These are phyloP conservation scores for Crucihimalaya himalaica DNA, from an alignment of 345 rosid species.

Conservation along the genomic window DNA sequence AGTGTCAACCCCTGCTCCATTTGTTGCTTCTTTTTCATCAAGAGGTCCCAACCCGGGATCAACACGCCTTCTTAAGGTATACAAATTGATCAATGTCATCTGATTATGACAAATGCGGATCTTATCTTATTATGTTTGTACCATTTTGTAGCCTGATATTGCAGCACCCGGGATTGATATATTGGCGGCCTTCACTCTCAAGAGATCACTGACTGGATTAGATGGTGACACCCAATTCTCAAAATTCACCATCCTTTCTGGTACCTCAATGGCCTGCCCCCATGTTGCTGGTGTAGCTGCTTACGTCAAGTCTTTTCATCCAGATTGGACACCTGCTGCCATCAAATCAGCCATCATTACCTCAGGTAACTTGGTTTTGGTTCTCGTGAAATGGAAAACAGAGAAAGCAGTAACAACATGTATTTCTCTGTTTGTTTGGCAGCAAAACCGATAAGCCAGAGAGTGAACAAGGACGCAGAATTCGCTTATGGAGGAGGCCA, in stretches of 20 bases:
- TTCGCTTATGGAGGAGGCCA: conserved; percentile 89
- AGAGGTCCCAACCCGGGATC: conserved; percentile 90
- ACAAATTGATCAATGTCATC: neutral
- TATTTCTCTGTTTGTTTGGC: conserved; percentile 2
- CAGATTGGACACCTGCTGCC: conserved; percentile 74
- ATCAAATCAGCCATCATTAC: conserved; percentile 91
- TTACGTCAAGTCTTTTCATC: conserved; percentile 89
- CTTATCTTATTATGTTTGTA: neutral
- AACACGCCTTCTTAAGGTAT: conserved; percentile 69
- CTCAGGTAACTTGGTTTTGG: conserved; percentile 51
- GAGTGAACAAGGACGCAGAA: conserved; percentile 60
- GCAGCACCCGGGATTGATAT: conserved; percentile 87
- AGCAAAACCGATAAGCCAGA: conserved; percentile 74
- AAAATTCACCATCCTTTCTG: conserved; percentile 73
- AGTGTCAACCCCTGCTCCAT: conserved; percentile 65
- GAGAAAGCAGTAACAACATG: neutral
- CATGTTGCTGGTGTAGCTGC: conserved; percentile 90
- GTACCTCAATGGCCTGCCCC: conserved; percentile 95
- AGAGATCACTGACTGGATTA: conserved; percentile 72
- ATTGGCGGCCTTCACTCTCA: conserved; percentile 80
- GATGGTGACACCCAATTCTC: conserved; percentile 83
- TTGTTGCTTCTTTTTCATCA: conserved; percentile 84
- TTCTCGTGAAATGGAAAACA: neutral
- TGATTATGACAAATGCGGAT: neutral
- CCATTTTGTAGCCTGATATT: conserved; percentile 70